A percentile compares a stretch with the other conserved stretches of the same genome.
These are phyloP conservation scores for Anacardium occidentale DNA, from an alignment of 345 rosid species.

Conservation along the genomic window DNA sequence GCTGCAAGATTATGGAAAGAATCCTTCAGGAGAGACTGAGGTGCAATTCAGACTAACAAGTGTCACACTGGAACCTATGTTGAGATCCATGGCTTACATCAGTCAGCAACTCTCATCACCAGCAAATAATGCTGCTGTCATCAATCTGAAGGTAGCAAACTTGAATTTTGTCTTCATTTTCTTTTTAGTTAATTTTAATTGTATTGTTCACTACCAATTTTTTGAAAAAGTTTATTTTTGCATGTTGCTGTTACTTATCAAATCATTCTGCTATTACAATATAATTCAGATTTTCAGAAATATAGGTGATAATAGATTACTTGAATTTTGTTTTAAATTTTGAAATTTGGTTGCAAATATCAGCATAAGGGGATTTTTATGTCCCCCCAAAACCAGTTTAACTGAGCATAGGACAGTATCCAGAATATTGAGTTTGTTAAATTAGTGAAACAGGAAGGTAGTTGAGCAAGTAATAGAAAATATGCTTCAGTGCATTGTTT, in stretches of 20 bases:
- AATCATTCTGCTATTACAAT: background rate
- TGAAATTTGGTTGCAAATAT: background rate
- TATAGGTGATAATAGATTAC: background rate
- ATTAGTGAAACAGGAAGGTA: too few species aligned
- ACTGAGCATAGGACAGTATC: background rate
- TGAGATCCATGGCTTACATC: conserved; percentile 64
- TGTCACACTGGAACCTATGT: conserved; percentile 60
- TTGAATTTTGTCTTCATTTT: background rate
- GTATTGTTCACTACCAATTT: background rate
- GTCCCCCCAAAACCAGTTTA: background rate
- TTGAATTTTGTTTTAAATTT: background rate
- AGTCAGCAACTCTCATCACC: conserved; percentile 63
- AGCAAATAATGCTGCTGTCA: conserved; percentile 61
- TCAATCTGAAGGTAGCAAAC: conserved; percentile 53
- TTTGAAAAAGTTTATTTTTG: background rate
- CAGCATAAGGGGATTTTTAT: background rate
- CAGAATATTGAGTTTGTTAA: background rate
- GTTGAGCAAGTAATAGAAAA: background rate
- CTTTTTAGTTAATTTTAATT: conserved; percentile 8
- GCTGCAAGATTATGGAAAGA: conserved; percentile 61
- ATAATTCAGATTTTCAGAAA: background rate
- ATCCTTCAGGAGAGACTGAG: conserved; percentile 51
- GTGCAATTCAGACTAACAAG: conserved; percentile 63
- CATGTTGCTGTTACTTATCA: background rate
- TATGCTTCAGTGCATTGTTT: background rate